Conservation (phyloP, 1,139 yeast genomes). For the Magnusiomyces suaveolens region DNA sequence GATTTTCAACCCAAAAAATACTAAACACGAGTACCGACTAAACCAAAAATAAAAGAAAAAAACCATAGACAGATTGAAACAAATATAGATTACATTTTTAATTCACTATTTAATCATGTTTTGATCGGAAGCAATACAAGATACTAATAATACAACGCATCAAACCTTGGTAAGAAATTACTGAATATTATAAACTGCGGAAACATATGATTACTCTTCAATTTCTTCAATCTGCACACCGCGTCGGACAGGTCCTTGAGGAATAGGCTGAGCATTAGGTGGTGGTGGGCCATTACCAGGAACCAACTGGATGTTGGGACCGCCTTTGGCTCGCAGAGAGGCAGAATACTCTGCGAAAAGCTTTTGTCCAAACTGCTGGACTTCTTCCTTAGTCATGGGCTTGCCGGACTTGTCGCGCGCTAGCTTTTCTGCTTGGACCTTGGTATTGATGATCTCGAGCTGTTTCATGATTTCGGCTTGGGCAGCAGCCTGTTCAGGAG, state of each 20-base stretch:
- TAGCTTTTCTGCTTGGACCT: conserved; percentile 7
- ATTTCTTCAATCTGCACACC: conserved; percentile 1
- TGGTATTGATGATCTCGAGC: conserved; percentile 12
- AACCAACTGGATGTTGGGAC: not conserved
- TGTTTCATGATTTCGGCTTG: conserved; percentile 10
- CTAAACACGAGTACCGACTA: too few relatives aligned
- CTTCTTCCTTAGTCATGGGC: conserved; percentile 11
- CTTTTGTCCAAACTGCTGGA: conserved; percentile 9
- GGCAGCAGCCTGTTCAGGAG: conserved; percentile 6
- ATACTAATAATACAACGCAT: not conserved
- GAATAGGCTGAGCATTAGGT: not conserved
- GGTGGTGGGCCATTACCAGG: not conserved
- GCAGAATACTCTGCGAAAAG: conserved; percentile 6
- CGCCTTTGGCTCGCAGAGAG: not conserved
- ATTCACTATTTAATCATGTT: too few relatives aligned
- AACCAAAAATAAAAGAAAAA: too few relatives aligned
- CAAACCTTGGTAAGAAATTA: not conserved
- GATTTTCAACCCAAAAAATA: too few relatives aligned
- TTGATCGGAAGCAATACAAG: too few relatives aligned
- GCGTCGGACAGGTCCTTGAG: not conserved
- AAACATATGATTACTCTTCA: conserved; percentile 1
- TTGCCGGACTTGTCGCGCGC: conserved; percentile 13
- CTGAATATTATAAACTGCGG: not conserved
- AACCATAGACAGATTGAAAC: too few relatives aligned
- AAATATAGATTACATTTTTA: too few relatives aligned